Conservation (phyloP, 2,329 filamentous ascomycete genomes). For the Boeremia lycopersici region DNA sequence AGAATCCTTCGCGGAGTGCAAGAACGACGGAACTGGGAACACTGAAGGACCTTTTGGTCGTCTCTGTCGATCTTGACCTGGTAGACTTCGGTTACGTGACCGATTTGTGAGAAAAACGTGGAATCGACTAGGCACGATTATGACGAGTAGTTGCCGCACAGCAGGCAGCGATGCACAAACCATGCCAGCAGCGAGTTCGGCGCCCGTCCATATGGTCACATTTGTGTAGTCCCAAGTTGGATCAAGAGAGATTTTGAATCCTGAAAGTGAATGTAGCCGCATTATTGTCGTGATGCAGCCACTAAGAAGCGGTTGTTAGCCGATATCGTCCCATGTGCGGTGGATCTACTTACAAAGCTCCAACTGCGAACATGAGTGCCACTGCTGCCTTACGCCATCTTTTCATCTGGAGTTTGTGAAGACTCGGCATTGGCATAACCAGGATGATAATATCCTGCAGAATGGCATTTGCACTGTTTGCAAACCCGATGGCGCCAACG, state of each 20-base stretch:
- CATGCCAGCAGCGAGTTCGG: conserved; percentile 32
- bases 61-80: background rate
- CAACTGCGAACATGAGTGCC: conserved; percentile 31
- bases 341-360: conserved; percentile 16
- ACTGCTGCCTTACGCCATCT: conserved; percentile 25
- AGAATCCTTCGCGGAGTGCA: background rate
- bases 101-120: conserved; percentile 1
- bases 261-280: conserved; percentile 27
- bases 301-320: background rate
- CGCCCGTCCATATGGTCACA: conserved; percentile 32
- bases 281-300: conserved; percentile 31
- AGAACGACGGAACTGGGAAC: background rate
- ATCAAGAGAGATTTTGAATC: conserved; percentile 32
- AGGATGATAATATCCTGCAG: conserved; percentile 31
- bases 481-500: conserved; percentile 27
- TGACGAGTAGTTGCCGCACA: conserved; percentile 26
- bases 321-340: too few relatives aligned
- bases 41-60: background rate
- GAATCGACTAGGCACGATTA: conserved; percentile 10
- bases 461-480: conserved; percentile 26
- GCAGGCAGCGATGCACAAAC: conserved; percentile 34
- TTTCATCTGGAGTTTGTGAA: conserved; percentile 27
- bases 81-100: conserved; percentile 2
- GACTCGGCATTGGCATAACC: conserved; percentile 25
- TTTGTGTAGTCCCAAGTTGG: conserved; percentile 37